A percentile compares a stretch with the other conserved stretches of the same genome.
Conservation (phyloP, 768 basidiomycete genomes). For the Phanerochaete sordida region DNA sequence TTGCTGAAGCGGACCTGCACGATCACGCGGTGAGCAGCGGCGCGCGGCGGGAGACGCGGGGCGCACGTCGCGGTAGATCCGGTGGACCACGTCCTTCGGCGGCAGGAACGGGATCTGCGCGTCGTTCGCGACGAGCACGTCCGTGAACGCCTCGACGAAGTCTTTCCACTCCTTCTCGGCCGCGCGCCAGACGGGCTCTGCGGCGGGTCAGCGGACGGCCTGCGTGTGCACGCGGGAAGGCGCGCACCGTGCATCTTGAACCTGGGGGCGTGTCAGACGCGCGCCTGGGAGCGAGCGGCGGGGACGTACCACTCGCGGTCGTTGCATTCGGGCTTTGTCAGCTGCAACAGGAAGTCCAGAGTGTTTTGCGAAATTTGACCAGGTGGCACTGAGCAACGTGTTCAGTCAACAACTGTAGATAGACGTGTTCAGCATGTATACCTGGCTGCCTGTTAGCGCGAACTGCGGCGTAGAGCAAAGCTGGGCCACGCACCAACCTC, state of each 20-base stretch:
- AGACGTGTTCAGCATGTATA: neutral
- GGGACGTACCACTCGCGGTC: slow-evolving; percentile 72
- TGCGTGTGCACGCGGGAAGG: neutral
- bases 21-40: neutral
- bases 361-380: slow-evolving; percentile 87
- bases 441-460: neutral
- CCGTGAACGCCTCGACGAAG: slow-evolving; percentile 73
- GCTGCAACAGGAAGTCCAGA: slow-evolving; percentile 66
- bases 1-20: slow-evolving; percentile 82
- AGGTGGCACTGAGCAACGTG: slow-evolving; percentile 55
- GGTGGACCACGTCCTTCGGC: slow-evolving; percentile 86
- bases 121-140: slow-evolving; percentile 68
- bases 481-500: slow-evolving; percentile 45
- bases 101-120: slow-evolving; percentile 84
- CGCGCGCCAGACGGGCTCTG: slow-evolving; percentile 75
- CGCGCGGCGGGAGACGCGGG: neutral
- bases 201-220: too few relatives aligned
- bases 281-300: neutral
- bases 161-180: slow-evolving; percentile 89
- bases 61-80: slow-evolving; percentile 88
- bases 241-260: slow-evolving; percentile 72
- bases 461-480: neutral
- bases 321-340: slow-evolving; percentile 75
- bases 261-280: slow-evolving; percentile 39
- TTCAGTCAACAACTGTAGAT: neutral